phyloP scores from a whole-genome alignment of 352 stramenopile genomes.

The Aphanomyces astaci region DNA sequence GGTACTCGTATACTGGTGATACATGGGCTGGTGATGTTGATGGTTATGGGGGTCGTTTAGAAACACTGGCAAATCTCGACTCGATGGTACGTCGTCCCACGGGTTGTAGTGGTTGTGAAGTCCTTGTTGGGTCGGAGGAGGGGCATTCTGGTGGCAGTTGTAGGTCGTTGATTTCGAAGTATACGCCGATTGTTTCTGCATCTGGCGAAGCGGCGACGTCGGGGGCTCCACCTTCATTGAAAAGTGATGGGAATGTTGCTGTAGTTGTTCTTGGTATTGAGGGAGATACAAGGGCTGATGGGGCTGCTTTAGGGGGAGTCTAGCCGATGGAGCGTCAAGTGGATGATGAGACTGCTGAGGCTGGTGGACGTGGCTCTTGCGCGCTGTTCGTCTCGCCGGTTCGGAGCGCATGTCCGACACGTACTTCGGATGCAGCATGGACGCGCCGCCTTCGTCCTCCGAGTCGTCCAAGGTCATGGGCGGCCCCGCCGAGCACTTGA shows the following conservation, averaged over 20 bases:
- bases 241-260: too few species aligned
- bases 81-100: background rate
- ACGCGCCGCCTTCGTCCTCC: background rate
- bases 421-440: background rate
- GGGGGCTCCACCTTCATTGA: too few species aligned
- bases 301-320: too few species aligned
- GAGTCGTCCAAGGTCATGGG: background rate
- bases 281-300: too few species aligned
- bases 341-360: too few species aligned
- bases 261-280: too few species aligned
- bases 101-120: too few species aligned
- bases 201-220: too few species aligned
- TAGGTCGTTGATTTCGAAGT: too few species aligned
- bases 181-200: too few species aligned
- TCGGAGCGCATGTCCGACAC: background rate
- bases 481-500: conserved; percentile 10
- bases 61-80: background rate
- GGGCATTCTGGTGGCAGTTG: background rate
- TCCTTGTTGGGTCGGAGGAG: background rate
- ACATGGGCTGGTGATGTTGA: background rate
- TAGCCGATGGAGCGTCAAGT: too few species aligned
- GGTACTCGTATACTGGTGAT: background rate
- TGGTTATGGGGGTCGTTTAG: too few species aligned
- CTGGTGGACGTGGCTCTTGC: background rate
- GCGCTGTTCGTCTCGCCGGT: background rate